phyloP scores from a whole-genome alignment of 129 eudicot species.

The Centella asiatica region DNA sequence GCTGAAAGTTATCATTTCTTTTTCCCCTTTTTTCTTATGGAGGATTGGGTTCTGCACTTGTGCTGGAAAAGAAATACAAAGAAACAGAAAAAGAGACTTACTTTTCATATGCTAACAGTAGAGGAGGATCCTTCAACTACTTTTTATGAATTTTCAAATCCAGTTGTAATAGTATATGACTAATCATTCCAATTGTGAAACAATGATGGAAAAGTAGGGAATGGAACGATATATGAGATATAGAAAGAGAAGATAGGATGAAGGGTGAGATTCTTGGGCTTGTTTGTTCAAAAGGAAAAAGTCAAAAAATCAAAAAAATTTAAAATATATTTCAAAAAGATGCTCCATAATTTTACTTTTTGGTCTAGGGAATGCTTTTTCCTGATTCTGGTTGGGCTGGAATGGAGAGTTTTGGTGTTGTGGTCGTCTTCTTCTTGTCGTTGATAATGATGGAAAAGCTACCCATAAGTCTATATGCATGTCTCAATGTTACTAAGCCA shows the following conservation, averaged over 20 bases:
- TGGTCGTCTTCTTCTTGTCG: not conserved
- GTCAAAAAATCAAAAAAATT: not conserved
- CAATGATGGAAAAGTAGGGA: slow-evolving; percentile 19
- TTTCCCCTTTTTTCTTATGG: too few species aligned
- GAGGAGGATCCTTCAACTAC: not conserved
- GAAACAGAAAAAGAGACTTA: not conserved
- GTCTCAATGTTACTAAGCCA: not conserved
- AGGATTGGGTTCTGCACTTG: too few species aligned
- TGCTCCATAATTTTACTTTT: not conserved
- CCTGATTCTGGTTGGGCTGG: slow-evolving; percentile 9
- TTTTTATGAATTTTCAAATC: slow-evolving; percentile 4
- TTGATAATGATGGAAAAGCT: not conserved
- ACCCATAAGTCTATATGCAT: not conserved
- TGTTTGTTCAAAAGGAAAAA: not conserved
- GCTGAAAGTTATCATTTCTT: too few species aligned
- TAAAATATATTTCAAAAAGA: too few species aligned
- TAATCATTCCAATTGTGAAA: slow-evolving; percentile 32
- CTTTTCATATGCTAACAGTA: not conserved
- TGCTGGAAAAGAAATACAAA: not conserved
- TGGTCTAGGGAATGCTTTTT: not conserved
- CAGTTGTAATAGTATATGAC: slow-evolving; percentile 22
- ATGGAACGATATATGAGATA: not conserved
- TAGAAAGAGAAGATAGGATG: not conserved
- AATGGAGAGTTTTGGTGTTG: not conserved
- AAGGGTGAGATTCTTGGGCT: slow-evolving; percentile 20